Conservation (phyloP, 2,329 filamentous ascomycete species). For the Bretziella fagacearum region DNA sequence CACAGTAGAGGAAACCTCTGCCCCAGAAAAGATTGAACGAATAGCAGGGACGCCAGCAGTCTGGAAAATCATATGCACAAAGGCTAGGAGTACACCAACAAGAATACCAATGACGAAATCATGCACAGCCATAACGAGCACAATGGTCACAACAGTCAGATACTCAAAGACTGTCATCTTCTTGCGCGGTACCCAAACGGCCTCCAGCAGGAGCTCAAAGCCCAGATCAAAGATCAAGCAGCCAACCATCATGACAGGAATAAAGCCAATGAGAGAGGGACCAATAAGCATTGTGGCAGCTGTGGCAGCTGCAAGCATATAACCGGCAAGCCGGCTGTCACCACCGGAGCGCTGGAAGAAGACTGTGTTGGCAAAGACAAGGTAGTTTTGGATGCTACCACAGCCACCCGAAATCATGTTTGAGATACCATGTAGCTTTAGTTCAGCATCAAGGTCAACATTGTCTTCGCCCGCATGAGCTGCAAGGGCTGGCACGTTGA, state of each 20-base stretch:
- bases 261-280: constrained; percentile 76
- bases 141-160: constrained; percentile 73
- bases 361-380: constrained; percentile 95
- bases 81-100: constrained; percentile 79
- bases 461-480: constrained; percentile 86
- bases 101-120: constrained; percentile 94
- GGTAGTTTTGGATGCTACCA: constrained; percentile 89
- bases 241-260: constrained; percentile 93
- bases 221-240: constrained; percentile 89
- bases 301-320: constrained; percentile 67
- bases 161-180: constrained; percentile 81
- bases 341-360: constrained; percentile 91
- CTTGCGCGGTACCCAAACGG: constrained; percentile 72
- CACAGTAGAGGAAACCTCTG: constrained; percentile 81
- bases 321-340: constrained; percentile 67
- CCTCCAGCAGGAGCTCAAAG: constrained; percentile 79
- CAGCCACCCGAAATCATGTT: constrained; percentile 75
- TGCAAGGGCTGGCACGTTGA: constrained; percentile 88
- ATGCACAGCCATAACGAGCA: constrained; percentile 88
- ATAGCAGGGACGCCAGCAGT: constrained; percentile 81
- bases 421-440: constrained; percentile 83
- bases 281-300: constrained; percentile 70
- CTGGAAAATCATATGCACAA: constrained; percentile 79
- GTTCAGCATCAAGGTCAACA: constrained; percentile 73
- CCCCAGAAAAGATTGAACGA: constrained; percentile 74